Percentiles rank a stretch among this genome's conserved stretches.
Conservation (phyloP, 1,139 yeast species). For the Taiozyma sp. region DNA sequence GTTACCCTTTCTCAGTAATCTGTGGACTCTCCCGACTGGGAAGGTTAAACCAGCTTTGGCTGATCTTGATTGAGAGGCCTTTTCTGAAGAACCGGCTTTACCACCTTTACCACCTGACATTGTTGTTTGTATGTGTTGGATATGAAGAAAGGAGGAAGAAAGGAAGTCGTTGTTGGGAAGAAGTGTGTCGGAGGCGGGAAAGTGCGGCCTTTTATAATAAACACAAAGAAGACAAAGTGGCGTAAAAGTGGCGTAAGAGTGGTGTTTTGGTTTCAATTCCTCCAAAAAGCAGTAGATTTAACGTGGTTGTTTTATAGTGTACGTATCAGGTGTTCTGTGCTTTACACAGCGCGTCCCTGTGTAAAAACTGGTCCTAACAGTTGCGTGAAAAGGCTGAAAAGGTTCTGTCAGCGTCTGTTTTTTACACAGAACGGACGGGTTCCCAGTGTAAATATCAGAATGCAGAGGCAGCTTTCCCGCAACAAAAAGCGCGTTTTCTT, state of each 20-base stretch:
- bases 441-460: background rate
- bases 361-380: background rate
- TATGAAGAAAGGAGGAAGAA: conserved; percentile 4
- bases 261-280: background rate
- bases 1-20: conserved; percentile 96
- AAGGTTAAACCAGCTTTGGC: conserved; percentile 97
- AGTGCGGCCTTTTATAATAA: background rate
- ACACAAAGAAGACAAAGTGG: too few relatives aligned
- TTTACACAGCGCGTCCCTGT: background rate
- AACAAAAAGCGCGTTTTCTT: background rate
- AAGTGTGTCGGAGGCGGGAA: background rate
- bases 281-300: too few relatives aligned
- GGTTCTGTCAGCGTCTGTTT: background rate
- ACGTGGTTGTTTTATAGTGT: too few relatives aligned
- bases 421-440: background rate
- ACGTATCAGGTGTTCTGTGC: background rate
- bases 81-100: conserved; percentile 89
- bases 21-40: conserved; percentile 99
- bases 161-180: background rate
- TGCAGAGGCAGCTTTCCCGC: too few relatives aligned
- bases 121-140: conserved; percentile 27
- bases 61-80: conserved; percentile 96
- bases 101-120: conserved; percentile 99
- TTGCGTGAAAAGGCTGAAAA: background rate
- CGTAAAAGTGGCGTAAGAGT: background rate